Conservation (phyloP, 768 basidiomycete species). For the Coprinopsis strossmayeri region DNA sequence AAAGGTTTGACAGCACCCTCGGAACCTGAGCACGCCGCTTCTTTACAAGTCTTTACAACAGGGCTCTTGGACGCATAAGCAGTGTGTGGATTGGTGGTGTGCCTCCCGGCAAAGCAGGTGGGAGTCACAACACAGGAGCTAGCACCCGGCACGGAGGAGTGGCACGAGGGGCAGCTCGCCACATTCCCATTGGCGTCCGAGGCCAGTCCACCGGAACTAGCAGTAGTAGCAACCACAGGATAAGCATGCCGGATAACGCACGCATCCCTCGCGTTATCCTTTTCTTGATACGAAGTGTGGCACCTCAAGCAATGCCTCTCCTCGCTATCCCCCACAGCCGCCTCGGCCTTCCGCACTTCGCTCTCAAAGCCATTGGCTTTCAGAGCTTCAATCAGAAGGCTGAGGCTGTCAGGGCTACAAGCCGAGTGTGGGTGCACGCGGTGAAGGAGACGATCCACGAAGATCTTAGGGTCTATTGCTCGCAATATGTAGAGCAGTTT, state of each 20-base stretch:
- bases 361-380: slow-evolving; percentile 1
- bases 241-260: too few relatives aligned
- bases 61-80: background rate
- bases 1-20: too few relatives aligned
- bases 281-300: slow-evolving; percentile 4
- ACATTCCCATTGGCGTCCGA: too few relatives aligned
- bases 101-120: background rate
- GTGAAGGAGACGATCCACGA: too few relatives aligned
- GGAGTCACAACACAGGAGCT: background rate
- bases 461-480: too few relatives aligned
- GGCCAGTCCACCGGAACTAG: too few relatives aligned
- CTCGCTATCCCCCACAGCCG: background rate
- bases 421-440: too few relatives aligned
- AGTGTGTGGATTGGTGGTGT: background rate
- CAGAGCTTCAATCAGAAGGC: background rate
- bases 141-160: background rate
- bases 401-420: too few relatives aligned
- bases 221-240: too few relatives aligned
- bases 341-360: background rate
- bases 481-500: too few relatives aligned
- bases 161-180: too few relatives aligned
- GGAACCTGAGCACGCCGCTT: too few relatives aligned
- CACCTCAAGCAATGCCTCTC: slow-evolving; percentile 3
- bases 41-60: background rate
- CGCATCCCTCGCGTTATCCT: background rate